These are phyloP conservation scores for Kwoniella pini DNA, from an alignment of 768 basidiomycete species.

Conservation along the genomic window DNA sequence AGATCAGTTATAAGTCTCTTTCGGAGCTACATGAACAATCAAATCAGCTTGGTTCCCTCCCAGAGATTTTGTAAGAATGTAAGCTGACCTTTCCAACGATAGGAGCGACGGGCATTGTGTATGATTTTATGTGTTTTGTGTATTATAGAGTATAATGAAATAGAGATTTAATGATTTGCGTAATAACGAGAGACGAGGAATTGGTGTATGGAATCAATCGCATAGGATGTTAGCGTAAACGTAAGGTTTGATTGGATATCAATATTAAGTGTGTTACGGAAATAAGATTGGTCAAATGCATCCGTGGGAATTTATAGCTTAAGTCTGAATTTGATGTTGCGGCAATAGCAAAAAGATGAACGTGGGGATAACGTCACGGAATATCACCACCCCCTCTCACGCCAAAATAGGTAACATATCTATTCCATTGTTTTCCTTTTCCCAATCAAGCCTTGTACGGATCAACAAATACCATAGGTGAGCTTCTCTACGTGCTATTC, in stretches of 20 bases:
- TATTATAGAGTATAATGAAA: not conserved
- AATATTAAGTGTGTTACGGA: not conserved
- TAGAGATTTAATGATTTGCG: not conserved
- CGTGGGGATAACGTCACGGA: not conserved
- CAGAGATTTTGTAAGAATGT: not conserved
- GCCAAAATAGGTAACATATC: not conserved
- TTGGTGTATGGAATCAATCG: not conserved
- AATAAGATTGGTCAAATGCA: not conserved
- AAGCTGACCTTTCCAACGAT: constrained; percentile 27
- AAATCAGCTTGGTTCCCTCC: constrained; percentile 1
- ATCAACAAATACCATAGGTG: not conserved
- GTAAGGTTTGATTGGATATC: constrained; percentile 20
- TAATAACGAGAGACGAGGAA: no score
- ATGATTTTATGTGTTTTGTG: not conserved
- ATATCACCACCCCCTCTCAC: not conserved
- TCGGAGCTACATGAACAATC: constrained; percentile 12
- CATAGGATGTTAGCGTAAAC: constrained; percentile 7
- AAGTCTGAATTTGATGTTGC: not conserved
- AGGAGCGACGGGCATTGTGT: constrained; percentile 27
- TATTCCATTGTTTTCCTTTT: no score
- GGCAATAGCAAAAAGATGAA: not conserved
- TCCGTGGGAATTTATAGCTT: constrained; percentile 12
- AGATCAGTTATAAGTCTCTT: constrained; percentile 29
- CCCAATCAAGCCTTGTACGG: no score
- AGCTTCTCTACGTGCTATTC: not conserved